phyloP scores from a whole-genome alignment of 202 grass and related monocot species.

The Musa balbisiana region DNA sequence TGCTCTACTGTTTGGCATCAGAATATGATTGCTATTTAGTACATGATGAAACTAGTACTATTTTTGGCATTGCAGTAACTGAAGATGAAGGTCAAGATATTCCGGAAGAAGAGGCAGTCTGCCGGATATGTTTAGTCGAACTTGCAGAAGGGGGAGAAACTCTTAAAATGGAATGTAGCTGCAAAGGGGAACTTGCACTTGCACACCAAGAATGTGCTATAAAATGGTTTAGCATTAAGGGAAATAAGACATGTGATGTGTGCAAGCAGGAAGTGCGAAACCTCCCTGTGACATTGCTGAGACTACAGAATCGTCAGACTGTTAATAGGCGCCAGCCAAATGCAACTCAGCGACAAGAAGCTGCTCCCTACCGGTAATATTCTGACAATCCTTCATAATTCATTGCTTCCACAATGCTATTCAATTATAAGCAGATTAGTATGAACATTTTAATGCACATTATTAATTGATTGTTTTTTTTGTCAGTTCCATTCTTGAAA shows the following conservation, averaged over 20 bases:
- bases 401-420: neutral
- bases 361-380: constrained; percentile 59
- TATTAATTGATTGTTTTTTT: too few relatives aligned
- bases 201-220: constrained; percentile 96
- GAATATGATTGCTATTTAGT: neutral
- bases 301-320: constrained; percentile 66
- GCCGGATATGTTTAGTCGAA: constrained; percentile 92
- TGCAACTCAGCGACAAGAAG: constrained; percentile 55
- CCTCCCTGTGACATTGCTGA: constrained; percentile 86
- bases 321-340: constrained; percentile 36
- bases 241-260: constrained; percentile 96
- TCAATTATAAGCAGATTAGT: neutral
- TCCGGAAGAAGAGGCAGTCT: constrained; percentile 96
- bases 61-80: constrained; percentile 10
- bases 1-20: neutral
- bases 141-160: constrained; percentile 98
- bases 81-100: constrained; percentile 88
- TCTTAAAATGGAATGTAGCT: constrained; percentile 98
- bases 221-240: constrained; percentile 99
- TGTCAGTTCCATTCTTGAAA: neutral
- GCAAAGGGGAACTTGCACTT: constrained; percentile 97
- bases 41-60: constrained; percentile 9
- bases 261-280: constrained; percentile 89
- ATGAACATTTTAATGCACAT: neutral
- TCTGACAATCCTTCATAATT: neutral